phyloP scores from a whole-genome alignment of 805 yeast species.

The Candida manassasensis region DNA sequence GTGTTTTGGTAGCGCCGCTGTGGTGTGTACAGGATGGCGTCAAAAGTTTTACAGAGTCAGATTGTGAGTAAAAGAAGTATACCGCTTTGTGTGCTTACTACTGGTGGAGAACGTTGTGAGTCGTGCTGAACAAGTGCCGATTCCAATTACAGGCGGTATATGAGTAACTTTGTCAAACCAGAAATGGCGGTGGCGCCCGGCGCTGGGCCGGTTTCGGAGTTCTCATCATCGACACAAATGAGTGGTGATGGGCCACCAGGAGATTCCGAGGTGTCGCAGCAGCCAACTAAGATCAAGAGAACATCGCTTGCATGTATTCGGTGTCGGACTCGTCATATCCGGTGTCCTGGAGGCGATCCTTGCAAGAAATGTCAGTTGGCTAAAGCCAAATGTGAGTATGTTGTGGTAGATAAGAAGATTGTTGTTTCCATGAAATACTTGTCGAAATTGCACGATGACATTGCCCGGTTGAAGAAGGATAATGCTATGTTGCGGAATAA shows the following conservation, averaged over 20 bases:
- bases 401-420: conserved; percentile 66
- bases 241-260: too few relatives aligned
- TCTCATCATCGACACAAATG: too few relatives aligned
- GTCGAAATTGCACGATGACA: conserved; percentile 62
- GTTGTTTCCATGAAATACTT: conserved; percentile 70
- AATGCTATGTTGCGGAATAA: conserved; percentile 52
- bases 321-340: conserved; percentile 67
- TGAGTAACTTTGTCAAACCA: conserved; percentile 1
- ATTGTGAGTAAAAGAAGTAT: too few relatives aligned
- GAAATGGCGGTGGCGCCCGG: background rate
- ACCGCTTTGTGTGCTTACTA: too few relatives aligned
- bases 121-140: too few relatives aligned
- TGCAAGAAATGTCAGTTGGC: conserved; percentile 59
- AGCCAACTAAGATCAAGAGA: conserved; percentile 21
- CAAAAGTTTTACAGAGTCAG: too few relatives aligned
- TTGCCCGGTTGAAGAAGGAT: conserved; percentile 60
- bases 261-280: background rate
- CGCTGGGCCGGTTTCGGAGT: too few relatives aligned
- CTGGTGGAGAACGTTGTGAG: too few relatives aligned
- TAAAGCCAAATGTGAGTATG: conserved; percentile 59
- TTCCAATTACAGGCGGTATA: too few relatives aligned
- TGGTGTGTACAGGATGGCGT: too few relatives aligned
- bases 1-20: too few relatives aligned
- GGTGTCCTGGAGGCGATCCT: conserved; percentile 77
- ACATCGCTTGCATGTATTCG: conserved; percentile 51